These are phyloP conservation scores for Sphaerulina populicola DNA, from an alignment of 2,329 filamentous ascomycete species.

Conservation along the genomic window DNA sequence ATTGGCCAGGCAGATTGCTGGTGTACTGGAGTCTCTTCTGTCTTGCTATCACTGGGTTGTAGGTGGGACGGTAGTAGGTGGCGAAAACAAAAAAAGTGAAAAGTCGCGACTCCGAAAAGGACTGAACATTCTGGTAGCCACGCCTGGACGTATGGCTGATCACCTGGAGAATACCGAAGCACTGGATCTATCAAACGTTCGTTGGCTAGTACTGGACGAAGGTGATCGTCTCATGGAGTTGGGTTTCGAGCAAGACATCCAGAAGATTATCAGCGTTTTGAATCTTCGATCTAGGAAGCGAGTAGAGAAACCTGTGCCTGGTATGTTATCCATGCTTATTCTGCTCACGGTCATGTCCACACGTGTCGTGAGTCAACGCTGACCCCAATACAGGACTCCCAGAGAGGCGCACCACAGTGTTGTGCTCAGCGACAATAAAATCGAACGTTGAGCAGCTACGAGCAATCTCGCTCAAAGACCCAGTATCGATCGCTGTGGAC, in stretches of 20 bases:
- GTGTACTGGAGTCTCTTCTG: conserved; percentile 74
- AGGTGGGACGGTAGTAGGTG: conserved; percentile 70
- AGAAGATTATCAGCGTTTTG: conserved; percentile 73
- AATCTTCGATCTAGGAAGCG: conserved; percentile 57
- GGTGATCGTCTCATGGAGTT: conserved; percentile 98
- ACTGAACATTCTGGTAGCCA: conserved; percentile 90
- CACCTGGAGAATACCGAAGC: conserved; percentile 89
- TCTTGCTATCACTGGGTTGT: conserved; percentile 92
- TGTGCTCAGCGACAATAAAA: conserved; percentile 97
- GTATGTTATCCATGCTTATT: neutral
- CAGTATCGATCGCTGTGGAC: conserved; percentile 72
- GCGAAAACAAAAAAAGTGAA: conserved; percentile 69
- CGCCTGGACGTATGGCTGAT: conserved; percentile 81
- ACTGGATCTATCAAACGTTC: conserved; percentile 75
- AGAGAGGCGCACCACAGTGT: conserved; percentile 69
- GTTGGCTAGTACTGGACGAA: conserved; percentile 92
- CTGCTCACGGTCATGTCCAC: neutral
- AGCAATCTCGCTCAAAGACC: conserved; percentile 90
- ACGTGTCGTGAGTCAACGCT: too few species aligned
- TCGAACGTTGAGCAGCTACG: conserved; percentile 91
- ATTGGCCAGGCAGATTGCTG: conserved; percentile 84
- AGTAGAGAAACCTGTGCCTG: conserved; percentile 50
- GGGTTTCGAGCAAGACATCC: conserved; percentile 90
- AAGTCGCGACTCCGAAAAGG: conserved; percentile 92
- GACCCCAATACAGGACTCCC: conserved; percentile 48